Evolutionary conservation across 2,329 filamentous ascomycete genomes (phyloP).

Genomic region (Pestalotiopsis sp.): DNA sequence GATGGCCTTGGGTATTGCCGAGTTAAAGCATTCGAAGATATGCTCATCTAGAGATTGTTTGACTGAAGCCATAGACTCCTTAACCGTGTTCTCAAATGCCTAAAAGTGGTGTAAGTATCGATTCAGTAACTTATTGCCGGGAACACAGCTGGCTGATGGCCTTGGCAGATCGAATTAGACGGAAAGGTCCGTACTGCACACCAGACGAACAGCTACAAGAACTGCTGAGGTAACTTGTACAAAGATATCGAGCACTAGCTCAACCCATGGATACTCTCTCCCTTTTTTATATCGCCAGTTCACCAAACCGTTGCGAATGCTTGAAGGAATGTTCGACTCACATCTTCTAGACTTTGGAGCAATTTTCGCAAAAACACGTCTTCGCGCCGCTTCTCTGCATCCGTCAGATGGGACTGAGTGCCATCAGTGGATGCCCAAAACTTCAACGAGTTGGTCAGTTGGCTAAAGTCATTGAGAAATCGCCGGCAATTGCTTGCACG

Average conservation of each 20-base stretch:
- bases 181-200: no score
- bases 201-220: no score
- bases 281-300: background rate
- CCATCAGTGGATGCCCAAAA: slow-evolving; percentile 25
- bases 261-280: background rate
- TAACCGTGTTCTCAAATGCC: slow-evolving; percentile 42
- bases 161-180: no score
- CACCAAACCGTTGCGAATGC: background rate
- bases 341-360: background rate
- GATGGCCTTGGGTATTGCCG: slow-evolving; percentile 41
- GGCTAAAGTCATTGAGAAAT: slow-evolving; percentile 55
- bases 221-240: no score
- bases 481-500: slow-evolving; percentile 42
- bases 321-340: background rate
- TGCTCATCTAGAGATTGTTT: slow-evolving; percentile 43
- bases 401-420: background rate
- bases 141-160: no score
- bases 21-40: slow-evolving; percentile 47
- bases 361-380: background rate
- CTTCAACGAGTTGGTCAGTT: slow-evolving; percentile 43
- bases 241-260: background rate
- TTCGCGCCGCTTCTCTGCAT: background rate
- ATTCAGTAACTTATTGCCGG: background rate
- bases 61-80: slow-evolving; percentile 40
- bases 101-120: background rate